Percentiles rank a stretch among this genome's conserved stretches.
These are phyloP conservation scores for Knoxdaviesia proteae DNA, from an alignment of 2,329 filamentous ascomycete species.

Conservation along the genomic window DNA sequence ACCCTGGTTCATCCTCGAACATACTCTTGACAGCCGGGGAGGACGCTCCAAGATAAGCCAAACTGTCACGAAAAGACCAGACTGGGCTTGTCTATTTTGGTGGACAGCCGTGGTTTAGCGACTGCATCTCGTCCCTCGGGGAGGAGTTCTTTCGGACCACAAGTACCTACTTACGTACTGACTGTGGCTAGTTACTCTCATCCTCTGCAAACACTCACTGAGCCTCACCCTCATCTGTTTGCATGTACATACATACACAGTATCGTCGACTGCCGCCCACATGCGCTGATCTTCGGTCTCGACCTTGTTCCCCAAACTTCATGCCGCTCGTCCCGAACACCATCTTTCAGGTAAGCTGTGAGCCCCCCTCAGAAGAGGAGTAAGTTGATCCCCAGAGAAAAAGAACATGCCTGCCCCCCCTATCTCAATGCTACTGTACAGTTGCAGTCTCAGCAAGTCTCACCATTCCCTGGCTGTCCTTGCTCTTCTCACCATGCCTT, in stretches of 20 bases:
- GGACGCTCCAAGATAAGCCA: too few relatives aligned
- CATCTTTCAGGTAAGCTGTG: too few relatives aligned
- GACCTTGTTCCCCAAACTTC: not conserved
- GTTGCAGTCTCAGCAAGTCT: too few relatives aligned
- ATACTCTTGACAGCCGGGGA: too few relatives aligned
- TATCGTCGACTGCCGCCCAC: not conserved
- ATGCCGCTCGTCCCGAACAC: too few relatives aligned
- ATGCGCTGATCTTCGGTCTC: not conserved
- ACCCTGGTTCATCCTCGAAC: not conserved
- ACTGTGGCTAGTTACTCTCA: not conserved
- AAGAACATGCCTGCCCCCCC: not conserved
- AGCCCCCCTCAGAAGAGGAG: too few relatives aligned
- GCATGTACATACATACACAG: not conserved
- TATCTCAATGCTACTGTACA: too few relatives aligned
- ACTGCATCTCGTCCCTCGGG: not conserved
- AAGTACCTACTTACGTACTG: not conserved
- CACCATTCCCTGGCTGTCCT: too few relatives aligned
- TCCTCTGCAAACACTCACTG: not conserved
- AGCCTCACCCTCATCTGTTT: not conserved
- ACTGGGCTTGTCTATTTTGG: too few relatives aligned
- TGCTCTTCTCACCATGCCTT: too few relatives aligned
- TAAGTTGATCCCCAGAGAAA: not conserved
- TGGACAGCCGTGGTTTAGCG: not conserved
- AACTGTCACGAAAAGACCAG: too few relatives aligned
- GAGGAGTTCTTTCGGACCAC: not conserved